phyloP scores from a whole-genome alignment of 495 filamentous ascomycete species.

The Lasiosphaeris hirsuta region DNA sequence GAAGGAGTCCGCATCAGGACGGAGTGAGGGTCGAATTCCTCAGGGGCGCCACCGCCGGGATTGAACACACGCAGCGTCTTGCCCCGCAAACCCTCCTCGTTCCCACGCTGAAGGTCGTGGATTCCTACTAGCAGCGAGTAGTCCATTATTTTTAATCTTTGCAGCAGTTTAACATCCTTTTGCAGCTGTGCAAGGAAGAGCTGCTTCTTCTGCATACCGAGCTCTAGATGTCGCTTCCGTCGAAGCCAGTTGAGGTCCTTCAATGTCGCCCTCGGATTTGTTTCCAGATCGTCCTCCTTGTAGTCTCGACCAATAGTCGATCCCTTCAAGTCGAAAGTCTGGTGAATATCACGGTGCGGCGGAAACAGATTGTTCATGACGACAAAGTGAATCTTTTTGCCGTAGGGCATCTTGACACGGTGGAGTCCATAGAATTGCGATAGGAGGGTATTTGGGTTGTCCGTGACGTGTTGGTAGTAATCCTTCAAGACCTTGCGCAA shows the following conservation, averaged over 20 bases:
- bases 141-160: slow-evolving; percentile 94
- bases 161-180: slow-evolving; percentile 78
- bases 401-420: slow-evolving; percentile 97
- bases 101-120: slow-evolving; percentile 82
- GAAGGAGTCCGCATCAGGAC: slow-evolving; percentile 87
- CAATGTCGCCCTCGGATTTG: slow-evolving; percentile 87
- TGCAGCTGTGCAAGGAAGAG: slow-evolving; percentile 86
- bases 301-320: slow-evolving; percentile 92
- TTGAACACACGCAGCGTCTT: slow-evolving; percentile 96
- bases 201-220: slow-evolving; percentile 81
- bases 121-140: slow-evolving; percentile 95
- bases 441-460: slow-evolving; percentile 92
- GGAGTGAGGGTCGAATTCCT: slow-evolving; percentile 48
- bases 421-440: slow-evolving; percentile 98
- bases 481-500: slow-evolving; percentile 87
- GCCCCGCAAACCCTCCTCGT: slow-evolving; percentile 92
- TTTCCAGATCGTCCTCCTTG: slow-evolving; percentile 79
- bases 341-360: slow-evolving; percentile 94
- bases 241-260: slow-evolving; percentile 98
- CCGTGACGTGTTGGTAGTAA: slow-evolving; percentile 89
- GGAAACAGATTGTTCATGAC: slow-evolving; percentile 99
- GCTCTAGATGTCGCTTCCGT: slow-evolving; percentile 76
- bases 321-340: slow-evolving; percentile 97
- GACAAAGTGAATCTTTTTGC: slow-evolving; percentile 98
- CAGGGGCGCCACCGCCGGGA: slow-evolving; percentile 68